Percentiles rank a stretch among this genome's conserved stretches.
phyloP scores from a whole-genome alignment of 441 rosid genomes.

The Pelargonium cotyledonis region DNA sequence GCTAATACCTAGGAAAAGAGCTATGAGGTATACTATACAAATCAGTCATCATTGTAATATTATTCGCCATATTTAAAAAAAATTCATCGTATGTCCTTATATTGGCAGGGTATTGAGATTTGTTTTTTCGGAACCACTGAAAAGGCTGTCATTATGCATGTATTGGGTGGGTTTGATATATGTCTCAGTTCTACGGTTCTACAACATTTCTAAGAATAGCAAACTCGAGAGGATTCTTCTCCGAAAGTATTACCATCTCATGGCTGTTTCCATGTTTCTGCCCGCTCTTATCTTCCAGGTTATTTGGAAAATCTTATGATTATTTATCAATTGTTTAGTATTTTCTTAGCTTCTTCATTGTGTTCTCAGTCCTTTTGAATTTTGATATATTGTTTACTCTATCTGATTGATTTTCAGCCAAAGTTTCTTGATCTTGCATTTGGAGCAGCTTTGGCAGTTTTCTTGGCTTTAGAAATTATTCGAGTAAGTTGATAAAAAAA shows the following conservation, averaged over 20 bases:
- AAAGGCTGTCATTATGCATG: conserved; percentile 69
- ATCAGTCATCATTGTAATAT: neutral
- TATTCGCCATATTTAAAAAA: neutral
- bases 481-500: conserved; percentile 51
- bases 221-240: conserved; percentile 94
- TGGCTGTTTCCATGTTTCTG: conserved; percentile 93
- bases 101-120: conserved; percentile 62
- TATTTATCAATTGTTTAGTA: conserved; percentile 10
- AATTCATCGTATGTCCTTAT: conserved; percentile 17
- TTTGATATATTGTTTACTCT: conserved; percentile 11
- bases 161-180: conserved; percentile 70
- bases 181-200: conserved; percentile 64
- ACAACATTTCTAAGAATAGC: conserved; percentile 79
- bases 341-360: neutral
- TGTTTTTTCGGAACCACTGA: conserved; percentile 69
- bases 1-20: neutral
- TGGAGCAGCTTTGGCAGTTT: conserved; percentile 86
- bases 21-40: neutral
- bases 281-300: conserved; percentile 98
- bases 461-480: conserved; percentile 71
- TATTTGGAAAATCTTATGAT: conserved; percentile 19
- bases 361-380: conserved; percentile 5
- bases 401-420: conserved; percentile 50
- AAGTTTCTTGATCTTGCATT: conserved; percentile 91
- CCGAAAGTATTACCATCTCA: conserved; percentile 86